phyloP scores from a whole-genome alignment of 2,329 filamentous ascomycete genomes.

The Trichoderma semiorbis region DNA sequence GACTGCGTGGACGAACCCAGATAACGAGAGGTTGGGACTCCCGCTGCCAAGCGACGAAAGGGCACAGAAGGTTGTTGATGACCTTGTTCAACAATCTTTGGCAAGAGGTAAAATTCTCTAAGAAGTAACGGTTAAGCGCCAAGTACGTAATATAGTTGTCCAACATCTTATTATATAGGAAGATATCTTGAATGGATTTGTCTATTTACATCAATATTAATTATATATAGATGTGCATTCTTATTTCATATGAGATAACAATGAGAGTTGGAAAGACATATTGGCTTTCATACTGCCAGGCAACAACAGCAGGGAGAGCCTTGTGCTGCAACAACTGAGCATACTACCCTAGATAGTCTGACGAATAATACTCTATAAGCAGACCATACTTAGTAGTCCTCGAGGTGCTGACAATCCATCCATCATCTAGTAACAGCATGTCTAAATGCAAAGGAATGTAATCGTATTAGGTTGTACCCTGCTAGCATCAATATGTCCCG shows the following conservation, averaged over 20 bases:
- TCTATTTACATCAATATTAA: neutral
- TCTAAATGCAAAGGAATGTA: neutral
- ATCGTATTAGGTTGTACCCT: neutral
- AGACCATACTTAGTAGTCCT: neutral
- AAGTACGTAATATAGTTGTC: too few species aligned
- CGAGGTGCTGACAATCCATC: neutral
- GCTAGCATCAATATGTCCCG: neutral
- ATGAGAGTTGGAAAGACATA: neutral
- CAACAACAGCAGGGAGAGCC: neutral
- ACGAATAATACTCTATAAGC: neutral
- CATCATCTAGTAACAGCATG: accelerated
- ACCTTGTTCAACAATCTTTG: neutral
- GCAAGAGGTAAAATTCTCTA: neutral
- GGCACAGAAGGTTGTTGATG: neutral
- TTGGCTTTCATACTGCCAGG: neutral
- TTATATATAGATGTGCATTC: too few species aligned
- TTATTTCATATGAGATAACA: too few species aligned
- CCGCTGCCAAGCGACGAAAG: neutral
- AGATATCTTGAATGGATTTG: neutral
- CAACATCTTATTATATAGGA: too few species aligned
- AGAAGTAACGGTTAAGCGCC: too few species aligned
- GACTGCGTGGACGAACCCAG: constrained; percentile 1
- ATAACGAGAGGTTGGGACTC: neutral
- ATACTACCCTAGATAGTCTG: neutral
- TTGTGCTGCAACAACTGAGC: neutral